Evolutionary conservation across 805 yeast species (phyloP), one percentile per base, ranked within the genome.

Genomic region (Pichia heedii): DNA sequence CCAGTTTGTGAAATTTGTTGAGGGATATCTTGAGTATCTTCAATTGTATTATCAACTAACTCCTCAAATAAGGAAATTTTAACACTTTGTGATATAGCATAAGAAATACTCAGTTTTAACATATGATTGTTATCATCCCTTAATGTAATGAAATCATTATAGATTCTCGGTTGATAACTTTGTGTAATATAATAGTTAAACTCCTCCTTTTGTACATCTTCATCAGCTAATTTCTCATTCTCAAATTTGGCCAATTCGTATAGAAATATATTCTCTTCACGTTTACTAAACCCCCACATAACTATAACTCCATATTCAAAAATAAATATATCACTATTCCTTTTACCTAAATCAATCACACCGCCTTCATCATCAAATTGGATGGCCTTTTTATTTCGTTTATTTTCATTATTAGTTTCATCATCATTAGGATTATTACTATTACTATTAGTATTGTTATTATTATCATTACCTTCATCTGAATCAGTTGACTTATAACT

Each of bases 261-360:
- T 43, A 93, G 65, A 53, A 93, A 85, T 40, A 87, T 79, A 42
- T 70, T 69, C 58, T 93, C 98, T 62, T 93, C 97, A 42, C 78
- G 73, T 42, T 78, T 73, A 2, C 87, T 77, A 56, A 86, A 93
- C 0, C 98, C 98, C 98, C 98, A 93, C 68, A 93, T 66, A 1
- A 93, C 95, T 27, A 87, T 79, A n/a, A 93, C 98, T 19, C 98
- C 98, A 62, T 93, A 93, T 55, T 89, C 96, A 66, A 93, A 93
- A 8, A 93, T 69, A 57, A 89, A 93, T 9, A 88, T 69, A 58
- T 89, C 97, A 10, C 81, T 81, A 24, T 76, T 73, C 46, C 76
- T 73, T 54, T 81, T 82, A 41, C 89, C 87, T 39, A 90, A 80
- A 54, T 87, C 90, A 41, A 90, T 85, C 52, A 88, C 96, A 27